Base-by-base conservation (phyloP, 2,329 filamentous ascomycete genomes). In the Trichoderma pleuroti region DNA sequence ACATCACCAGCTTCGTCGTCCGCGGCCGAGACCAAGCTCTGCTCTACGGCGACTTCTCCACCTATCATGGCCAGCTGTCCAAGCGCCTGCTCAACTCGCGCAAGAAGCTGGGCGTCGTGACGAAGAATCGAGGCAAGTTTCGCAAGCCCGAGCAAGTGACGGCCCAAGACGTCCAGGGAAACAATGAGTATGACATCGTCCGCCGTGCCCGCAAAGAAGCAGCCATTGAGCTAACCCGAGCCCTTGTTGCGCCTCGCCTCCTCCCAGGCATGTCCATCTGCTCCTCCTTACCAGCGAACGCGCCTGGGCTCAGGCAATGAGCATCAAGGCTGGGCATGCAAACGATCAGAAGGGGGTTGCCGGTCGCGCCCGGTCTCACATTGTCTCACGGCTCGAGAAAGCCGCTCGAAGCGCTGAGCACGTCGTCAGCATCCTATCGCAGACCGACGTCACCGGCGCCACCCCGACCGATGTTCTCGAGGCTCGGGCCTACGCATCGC, bases 251-350 rank as follows among this genome's bases (percentile, higher is more conserved):
- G 39, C 56, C n/a, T 21, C 39, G n/a, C n/a, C n/a, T n/a, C n/a
- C n/a, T 24, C 8, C 34, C 16, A 97, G 93, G 81, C 93, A 90
- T 81, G 88, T 91, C 62, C 86, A 92, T 74, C 85, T 98, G n/a
- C 85, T 95, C 36, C 86, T 99, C 70, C 89, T 98, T 77, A 92
- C 90, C 49, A 90, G 94, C 72, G 96, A 99, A 83, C 89, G 96
- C 74, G 93, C 94, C 65, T 98, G 94, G 93, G 95, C 96, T 46
- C 91, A 97, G 80, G 95, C 94, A 71, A 97, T 98, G 94, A 90
- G 92, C 78, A 93, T 98, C 87, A 98, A 97, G 82, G 88, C 93
- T 5, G 85, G 89, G 24, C 93, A 97, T 79, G 88, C 92, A 49
- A 87, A 92, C 75, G 93, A 96, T 76, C 90, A 91, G 72, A 92